These are phyloP conservation scores for Pilatotrama ljubarskyi DNA, from an alignment of 768 basidiomycete species.

Conservation along the genomic window DNA sequence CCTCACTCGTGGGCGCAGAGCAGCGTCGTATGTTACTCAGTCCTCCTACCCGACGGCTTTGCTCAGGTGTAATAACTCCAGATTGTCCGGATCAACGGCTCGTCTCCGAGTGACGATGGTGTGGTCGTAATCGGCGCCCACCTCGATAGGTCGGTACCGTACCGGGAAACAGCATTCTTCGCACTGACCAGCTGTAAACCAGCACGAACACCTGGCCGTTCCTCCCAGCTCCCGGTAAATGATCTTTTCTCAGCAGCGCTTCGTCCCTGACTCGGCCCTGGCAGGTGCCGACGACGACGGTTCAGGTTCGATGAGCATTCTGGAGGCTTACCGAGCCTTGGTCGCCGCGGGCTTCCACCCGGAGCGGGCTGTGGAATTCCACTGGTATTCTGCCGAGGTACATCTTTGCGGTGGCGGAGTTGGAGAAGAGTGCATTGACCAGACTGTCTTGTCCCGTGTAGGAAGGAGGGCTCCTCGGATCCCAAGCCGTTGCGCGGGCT, in stretches of 20 bases:
- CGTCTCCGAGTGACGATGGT: slow-evolving; percentile 57
- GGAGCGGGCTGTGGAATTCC: slow-evolving; percentile 68
- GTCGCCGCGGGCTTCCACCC: slow-evolving; percentile 70
- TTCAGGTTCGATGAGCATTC: slow-evolving; percentile 72
- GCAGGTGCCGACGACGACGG: slow-evolving; percentile 67
- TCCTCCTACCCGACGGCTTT: background rate
- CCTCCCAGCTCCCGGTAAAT: slow-evolving; percentile 68
- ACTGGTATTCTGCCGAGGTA: slow-evolving; percentile 85
- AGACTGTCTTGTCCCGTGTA: slow-evolving; percentile 27
- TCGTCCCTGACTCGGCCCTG: slow-evolving; percentile 30
- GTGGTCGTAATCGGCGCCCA: slow-evolving; percentile 78
- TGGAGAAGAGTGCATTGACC: background rate
- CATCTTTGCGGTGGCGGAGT: slow-evolving; percentile 14
- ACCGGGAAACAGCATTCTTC: background rate
- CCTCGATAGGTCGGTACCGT: slow-evolving; percentile 64
- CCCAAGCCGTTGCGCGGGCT: slow-evolving; percentile 81
- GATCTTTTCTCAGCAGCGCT: slow-evolving; percentile 16
- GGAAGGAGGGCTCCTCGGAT: slow-evolving; percentile 87
- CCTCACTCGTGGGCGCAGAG: slow-evolving; percentile 85
- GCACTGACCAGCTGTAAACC: slow-evolving; percentile 11
- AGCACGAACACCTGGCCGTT: slow-evolving; percentile 82
- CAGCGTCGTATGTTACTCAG: slow-evolving; percentile 52
- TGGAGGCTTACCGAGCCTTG: slow-evolving; percentile 74
- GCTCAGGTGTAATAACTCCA: slow-evolving; percentile 32
- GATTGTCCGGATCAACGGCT: slow-evolving; percentile 78